phyloP scores from a whole-genome alignment of 1,284 basidiomycete species.

The Cutaneotrichosporon daszewskae region DNA sequence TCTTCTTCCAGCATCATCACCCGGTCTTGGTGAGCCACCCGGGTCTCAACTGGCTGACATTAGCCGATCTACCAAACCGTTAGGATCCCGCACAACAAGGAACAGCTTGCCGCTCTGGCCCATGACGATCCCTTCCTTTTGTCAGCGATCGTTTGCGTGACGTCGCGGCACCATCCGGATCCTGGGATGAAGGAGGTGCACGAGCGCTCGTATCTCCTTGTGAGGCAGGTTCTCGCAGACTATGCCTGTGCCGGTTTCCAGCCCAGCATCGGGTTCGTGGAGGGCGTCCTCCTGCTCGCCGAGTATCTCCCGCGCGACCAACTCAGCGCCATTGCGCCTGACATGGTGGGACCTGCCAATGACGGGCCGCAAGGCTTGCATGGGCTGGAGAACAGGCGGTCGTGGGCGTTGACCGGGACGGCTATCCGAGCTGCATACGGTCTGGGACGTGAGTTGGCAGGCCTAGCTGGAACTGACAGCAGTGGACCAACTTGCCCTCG shows the following conservation, averaged over 20 bases:
- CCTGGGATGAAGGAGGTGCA: conserved; percentile 30
- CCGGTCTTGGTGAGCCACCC: conserved; percentile 44
- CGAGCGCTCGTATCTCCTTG: conserved; percentile 32
- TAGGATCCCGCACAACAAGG: conserved; percentile 40
- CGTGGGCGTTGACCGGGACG: conserved; percentile 48
- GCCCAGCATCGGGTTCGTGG: conserved; percentile 46
- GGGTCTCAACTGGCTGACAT: not conserved
- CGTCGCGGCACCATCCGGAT: conserved; percentile 39
- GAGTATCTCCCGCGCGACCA: conserved; percentile 39
- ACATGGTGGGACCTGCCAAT: conserved; percentile 22
- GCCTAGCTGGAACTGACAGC: conserved; percentile 2
- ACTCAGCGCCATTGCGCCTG: conserved; percentile 1
- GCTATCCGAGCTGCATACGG: conserved; percentile 45
- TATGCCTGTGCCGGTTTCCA: conserved; percentile 43
- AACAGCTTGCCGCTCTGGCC: conserved; percentile 38
- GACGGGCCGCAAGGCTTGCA: conserved; percentile 30
- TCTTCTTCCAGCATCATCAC: conserved; percentile 45
- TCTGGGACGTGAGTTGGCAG: conserved; percentile 36
- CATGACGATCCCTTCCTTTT: conserved; percentile 45
- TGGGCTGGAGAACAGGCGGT: conserved; percentile 44
- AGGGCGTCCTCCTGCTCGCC: conserved; percentile 47
- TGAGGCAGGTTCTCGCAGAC: conserved; percentile 40
- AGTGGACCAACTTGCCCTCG: conserved; percentile 41
- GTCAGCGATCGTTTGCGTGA: conserved; percentile 43
- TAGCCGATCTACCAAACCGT: conserved; percentile 45